A percentile compares a stretch with the other conserved stretches of the same genome.
Evolutionary conservation across 1,139 yeast genomes (phyloP).

Genomic region (Lodderomyces orthopsilosis): DNA sequence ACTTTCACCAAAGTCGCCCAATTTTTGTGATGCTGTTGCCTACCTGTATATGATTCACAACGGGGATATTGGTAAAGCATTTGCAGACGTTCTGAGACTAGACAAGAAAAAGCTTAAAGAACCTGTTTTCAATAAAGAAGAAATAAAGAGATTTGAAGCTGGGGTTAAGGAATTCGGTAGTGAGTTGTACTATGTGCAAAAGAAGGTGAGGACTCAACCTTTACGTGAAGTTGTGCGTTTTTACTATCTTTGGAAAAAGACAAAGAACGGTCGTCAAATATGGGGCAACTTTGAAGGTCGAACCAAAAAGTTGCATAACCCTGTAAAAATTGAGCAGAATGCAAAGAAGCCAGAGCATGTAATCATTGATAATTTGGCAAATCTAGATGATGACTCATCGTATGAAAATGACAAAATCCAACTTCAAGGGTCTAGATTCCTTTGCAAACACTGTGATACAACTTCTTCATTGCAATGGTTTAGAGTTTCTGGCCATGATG

Average conservation of each 20-base stretch:
- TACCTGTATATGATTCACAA: slow-evolving; percentile 49
- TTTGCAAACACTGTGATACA: slow-evolving; percentile 68
- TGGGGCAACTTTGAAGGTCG: slow-evolving; percentile 87
- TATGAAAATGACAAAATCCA: slow-evolving; percentile 53
- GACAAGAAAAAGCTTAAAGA: slow-evolving; percentile 64
- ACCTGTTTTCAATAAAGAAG: slow-evolving; percentile 69
- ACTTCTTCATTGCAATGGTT: slow-evolving; percentile 61
- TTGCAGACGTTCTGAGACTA: slow-evolving; percentile 34
- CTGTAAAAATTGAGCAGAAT: slow-evolving; percentile 26
- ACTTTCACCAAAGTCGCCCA: slow-evolving; percentile 57
- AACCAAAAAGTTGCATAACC: slow-evolving; percentile 44
- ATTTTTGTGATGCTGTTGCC: slow-evolving; percentile 73
- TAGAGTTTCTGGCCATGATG: slow-evolving; percentile 64
- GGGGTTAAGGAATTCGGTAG: slow-evolving; percentile 76
- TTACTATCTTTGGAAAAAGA: slow-evolving; percentile 90
- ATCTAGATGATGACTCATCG: slow-evolving; percentile 69
- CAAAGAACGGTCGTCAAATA: slow-evolving; percentile 65
- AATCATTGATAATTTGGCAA: slow-evolving; percentile 44
- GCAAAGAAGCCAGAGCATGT: slow-evolving; percentile 16
- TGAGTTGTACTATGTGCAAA: slow-evolving; percentile 71
- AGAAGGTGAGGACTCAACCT: slow-evolving; percentile 67
- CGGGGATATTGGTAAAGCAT: slow-evolving; percentile 51
- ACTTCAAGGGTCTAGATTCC: slow-evolving; percentile 33
- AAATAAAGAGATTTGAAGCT: slow-evolving; percentile 65
- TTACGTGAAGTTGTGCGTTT: slow-evolving; percentile 77